Evolutionary conservation across 2,329 filamentous ascomycete species (phyloP).

Genomic region (Paecilomyces fulvus): DNA sequence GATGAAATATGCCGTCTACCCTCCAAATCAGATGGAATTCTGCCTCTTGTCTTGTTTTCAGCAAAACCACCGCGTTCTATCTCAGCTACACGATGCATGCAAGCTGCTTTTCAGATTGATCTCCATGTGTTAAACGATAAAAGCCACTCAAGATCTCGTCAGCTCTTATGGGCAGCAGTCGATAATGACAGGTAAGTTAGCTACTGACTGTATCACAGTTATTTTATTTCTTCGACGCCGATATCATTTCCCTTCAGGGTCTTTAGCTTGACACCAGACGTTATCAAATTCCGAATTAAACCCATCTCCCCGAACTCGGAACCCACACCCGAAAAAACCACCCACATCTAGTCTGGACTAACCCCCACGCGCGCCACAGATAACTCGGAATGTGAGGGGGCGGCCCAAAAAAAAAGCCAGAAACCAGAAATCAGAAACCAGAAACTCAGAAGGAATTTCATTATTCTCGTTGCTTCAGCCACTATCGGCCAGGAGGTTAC

Average conservation of each 20-base stretch:
- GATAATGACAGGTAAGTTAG: background rate
- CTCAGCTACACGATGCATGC: background rate
- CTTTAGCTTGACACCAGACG: background rate
- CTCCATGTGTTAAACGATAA: background rate
- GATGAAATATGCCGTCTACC: background rate
- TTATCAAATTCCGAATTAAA: background rate
- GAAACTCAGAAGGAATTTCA: no score
- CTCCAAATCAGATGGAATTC: background rate
- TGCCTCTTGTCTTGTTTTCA: background rate
- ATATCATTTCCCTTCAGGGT: background rate
- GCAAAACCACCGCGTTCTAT: background rate
- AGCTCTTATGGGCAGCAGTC: background rate
- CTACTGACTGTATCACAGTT: background rate
- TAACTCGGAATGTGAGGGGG: no score
- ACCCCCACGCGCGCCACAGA: no score
- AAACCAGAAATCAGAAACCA: no score
- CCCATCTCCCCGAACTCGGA: no score
- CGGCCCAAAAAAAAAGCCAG: no score
- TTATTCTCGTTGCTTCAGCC: no score
- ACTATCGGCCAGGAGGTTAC: no score
- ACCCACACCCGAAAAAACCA: no score
- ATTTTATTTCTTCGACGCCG: background rate
- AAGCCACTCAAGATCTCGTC: background rate
- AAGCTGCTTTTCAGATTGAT: background rate
- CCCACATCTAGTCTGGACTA: no score